Percentiles rank a stretch among this genome's conserved stretches.
These are phyloP conservation scores for Colletotrichum ledebouriae DNA, from an alignment of 2,329 filamentous ascomycete species.

Conservation along the genomic window DNA sequence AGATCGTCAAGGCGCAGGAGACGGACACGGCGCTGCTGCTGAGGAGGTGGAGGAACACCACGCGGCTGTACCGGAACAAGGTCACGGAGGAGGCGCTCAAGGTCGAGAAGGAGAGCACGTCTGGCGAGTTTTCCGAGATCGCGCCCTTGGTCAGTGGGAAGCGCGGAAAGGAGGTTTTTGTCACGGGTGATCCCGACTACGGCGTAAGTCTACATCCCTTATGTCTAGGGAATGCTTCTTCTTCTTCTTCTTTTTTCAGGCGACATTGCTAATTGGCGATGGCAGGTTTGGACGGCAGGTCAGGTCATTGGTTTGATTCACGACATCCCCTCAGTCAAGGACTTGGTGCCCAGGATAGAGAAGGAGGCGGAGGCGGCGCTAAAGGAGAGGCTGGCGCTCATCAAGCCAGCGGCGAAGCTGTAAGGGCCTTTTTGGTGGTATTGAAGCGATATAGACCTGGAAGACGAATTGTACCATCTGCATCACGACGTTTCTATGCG, in stretches of 20 bases:
- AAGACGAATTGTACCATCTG: slow-evolving; percentile 11
- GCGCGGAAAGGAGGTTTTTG: slow-evolving; percentile 89
- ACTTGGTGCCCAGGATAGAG: slow-evolving; percentile 79
- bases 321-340: slow-evolving; percentile 83
- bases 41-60: slow-evolving; percentile 93
- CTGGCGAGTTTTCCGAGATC: slow-evolving; percentile 90
- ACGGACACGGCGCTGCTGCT: slow-evolving; percentile 92
- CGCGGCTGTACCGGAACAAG: slow-evolving; percentile 89
- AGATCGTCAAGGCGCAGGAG: slow-evolving; percentile 90
- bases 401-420: slow-evolving; percentile 71
- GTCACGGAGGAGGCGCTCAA: slow-evolving; percentile 84
- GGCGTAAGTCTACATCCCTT: slow-evolving; percentile 72
- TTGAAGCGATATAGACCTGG: slow-evolving; percentile 11
- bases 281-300: slow-evolving; percentile 93
- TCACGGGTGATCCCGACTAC: slow-evolving; percentile 90
- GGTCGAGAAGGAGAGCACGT: slow-evolving; percentile 85
- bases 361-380: slow-evolving; percentile 79
- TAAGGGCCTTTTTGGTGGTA: slow-evolving; percentile 51
- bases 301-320: slow-evolving; percentile 93
- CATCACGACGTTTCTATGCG: background rate
- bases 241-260: background rate
- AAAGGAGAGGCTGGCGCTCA: slow-evolving; percentile 68
- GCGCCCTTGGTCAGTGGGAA: slow-evolving; percentile 90
- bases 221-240: slow-evolving; percentile 34
- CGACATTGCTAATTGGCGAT: slow-evolving; percentile 25